phyloP scores from a whole-genome alignment of 1,139 yeast genomes.

The Blastobotrys proliferans region DNA sequence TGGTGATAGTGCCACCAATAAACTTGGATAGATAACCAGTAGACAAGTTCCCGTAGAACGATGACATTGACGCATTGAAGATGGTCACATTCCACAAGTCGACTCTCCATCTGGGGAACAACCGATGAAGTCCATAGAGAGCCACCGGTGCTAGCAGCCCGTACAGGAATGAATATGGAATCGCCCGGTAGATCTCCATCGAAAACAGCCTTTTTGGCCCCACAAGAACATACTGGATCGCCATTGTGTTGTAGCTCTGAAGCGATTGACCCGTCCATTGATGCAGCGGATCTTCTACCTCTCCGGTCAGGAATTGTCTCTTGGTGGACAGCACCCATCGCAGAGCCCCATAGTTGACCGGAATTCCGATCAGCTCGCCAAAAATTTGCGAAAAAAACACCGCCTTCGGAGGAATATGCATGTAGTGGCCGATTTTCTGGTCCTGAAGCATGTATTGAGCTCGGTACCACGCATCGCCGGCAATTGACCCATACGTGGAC shows the following conservation, averaged over 20 bases:
- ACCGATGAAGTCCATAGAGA: slow-evolving; percentile 5
- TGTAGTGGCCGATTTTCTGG: slow-evolving; percentile 51
- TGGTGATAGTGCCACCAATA: slow-evolving; percentile 15
- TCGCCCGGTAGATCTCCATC: slow-evolving; percentile 11
- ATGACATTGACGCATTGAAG: slow-evolving; percentile 14
- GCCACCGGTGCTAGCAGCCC: slow-evolving; percentile 14
- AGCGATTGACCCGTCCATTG: slow-evolving; percentile 16
- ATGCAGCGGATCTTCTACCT: slow-evolving; percentile 8
- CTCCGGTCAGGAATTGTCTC: slow-evolving; percentile 13
- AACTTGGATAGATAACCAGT: slow-evolving; percentile 13
- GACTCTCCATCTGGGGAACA: slow-evolving; percentile 11
- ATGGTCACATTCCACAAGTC: slow-evolving; percentile 16
- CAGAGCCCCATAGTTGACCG: slow-evolving; percentile 12
- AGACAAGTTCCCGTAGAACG: slow-evolving; percentile 14
- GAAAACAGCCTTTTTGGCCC: slow-evolving; percentile 16
- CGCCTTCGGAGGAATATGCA: slow-evolving; percentile 50
- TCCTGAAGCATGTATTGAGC: slow-evolving; percentile 36
- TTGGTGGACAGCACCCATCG: slow-evolving; percentile 13
- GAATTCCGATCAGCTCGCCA: slow-evolving; percentile 27
- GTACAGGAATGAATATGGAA: slow-evolving; percentile 13
- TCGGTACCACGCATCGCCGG: slow-evolving; percentile 18
- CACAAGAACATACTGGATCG: slow-evolving; percentile 12
- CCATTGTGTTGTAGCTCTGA: slow-evolving; percentile 9
- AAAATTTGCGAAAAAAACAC: slow-evolving; percentile 48
- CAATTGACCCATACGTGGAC: slow-evolving; percentile 45